Conservation (phyloP, 768 basidiomycete species). For the Naganishia antarctica region DNA sequence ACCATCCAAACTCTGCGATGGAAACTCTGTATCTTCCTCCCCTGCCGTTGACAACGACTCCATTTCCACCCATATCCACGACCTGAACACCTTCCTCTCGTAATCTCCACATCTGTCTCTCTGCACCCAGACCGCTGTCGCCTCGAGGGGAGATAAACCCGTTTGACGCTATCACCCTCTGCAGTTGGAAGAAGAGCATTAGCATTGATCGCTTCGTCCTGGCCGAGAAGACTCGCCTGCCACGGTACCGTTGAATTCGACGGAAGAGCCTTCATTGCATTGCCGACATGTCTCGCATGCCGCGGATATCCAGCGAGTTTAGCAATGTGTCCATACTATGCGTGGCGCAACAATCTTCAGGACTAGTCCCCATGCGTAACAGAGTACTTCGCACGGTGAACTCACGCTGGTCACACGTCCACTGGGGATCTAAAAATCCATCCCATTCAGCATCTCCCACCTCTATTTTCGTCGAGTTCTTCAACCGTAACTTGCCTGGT, state of each 20-base stretch:
- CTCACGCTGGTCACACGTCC: slow-evolving; percentile 23
- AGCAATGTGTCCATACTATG: slow-evolving; percentile 41
- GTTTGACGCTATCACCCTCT: slow-evolving; percentile 45
- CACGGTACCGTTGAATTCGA: slow-evolving; percentile 42
- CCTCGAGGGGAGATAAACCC: slow-evolving; percentile 65
- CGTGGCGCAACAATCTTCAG: no score
- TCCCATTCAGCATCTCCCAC: not conserved
- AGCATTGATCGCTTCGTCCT: no score
- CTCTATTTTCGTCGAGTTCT: no score
- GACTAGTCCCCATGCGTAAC: no score
- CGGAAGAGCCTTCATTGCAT: slow-evolving; percentile 42
- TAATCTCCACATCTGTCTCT: slow-evolving; percentile 67
- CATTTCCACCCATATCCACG: slow-evolving; percentile 56
- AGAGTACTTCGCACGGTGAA: no score
- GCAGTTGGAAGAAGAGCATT: not conserved
- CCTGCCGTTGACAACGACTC: slow-evolving; percentile 37
- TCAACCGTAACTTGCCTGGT: slow-evolving; percentile 8
- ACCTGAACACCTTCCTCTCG: slow-evolving; percentile 81
- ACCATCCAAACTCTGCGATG: slow-evolving; percentile 48
- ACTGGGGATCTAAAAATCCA: slow-evolving; percentile 10
- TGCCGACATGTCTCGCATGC: slow-evolving; percentile 47
- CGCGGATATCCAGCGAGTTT: slow-evolving; percentile 45
- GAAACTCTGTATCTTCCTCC: slow-evolving; percentile 55
- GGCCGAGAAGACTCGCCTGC: slow-evolving; percentile 33
- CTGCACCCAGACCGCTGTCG: slow-evolving; percentile 73